Evolutionary conservation across 2,329 filamentous ascomycete genomes (phyloP).

Genomic region (Exophiala dermatitidis): DNA sequence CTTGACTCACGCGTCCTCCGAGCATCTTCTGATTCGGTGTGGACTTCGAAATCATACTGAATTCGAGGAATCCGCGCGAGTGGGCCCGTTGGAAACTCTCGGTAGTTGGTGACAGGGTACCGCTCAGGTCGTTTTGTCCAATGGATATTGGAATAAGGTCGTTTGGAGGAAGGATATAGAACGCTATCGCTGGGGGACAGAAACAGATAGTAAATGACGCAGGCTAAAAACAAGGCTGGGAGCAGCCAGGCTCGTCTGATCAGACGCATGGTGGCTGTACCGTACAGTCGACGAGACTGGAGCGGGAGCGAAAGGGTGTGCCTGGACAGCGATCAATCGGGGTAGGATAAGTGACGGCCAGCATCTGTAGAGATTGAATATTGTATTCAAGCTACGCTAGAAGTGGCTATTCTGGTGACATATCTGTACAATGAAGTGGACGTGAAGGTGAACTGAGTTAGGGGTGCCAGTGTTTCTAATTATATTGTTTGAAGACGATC

Average conservation of each 20-base stretch:
- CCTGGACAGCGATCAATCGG: neutral
- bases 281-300: neutral
- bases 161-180: neutral
- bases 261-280: slow-evolving; percentile 17
- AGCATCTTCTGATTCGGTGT: slow-evolving; percentile 15
- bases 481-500: too few relatives aligned
- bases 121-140: slow-evolving; percentile 22
- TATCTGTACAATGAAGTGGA: too few relatives aligned
- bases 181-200: slow-evolving; percentile 11
- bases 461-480: neutral
- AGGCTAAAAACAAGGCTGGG: slow-evolving; percentile 19
- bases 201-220: slow-evolving; percentile 22
- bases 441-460: too few relatives aligned
- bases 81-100: slow-evolving; percentile 20
- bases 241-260: slow-evolving; percentile 24
- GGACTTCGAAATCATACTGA: slow-evolving; percentile 23
- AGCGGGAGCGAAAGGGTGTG: neutral
- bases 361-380: neutral
- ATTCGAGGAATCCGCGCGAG: slow-evolving; percentile 22
- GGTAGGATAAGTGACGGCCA: neutral
- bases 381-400: neutral
- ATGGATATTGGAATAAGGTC: slow-evolving; percentile 8
- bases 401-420: too few relatives aligned
- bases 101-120: slow-evolving; percentile 19
- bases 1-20: slow-evolving; percentile 27